Evolutionary conservation across 371 early-diverging fungal genomes (phyloP).

Genomic region (Mucor velutinosus): DNA sequence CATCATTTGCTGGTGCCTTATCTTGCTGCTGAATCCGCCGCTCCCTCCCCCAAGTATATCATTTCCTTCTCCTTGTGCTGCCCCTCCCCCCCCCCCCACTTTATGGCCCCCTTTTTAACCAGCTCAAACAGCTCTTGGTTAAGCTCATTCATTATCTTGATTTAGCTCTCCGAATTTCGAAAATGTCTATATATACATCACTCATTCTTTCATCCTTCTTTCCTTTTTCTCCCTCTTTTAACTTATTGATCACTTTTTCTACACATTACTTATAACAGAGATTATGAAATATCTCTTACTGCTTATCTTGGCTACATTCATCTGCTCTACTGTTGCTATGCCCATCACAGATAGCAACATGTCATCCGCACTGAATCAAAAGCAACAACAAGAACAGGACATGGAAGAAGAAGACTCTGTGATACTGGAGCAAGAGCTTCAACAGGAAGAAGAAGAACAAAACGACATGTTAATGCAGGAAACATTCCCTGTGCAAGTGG

Average conservation of each 20-base stretch:
- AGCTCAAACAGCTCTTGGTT: not conserved
- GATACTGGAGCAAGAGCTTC: not conserved
- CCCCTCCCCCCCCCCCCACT: not conserved
- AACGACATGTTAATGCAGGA: conserved; percentile 14
- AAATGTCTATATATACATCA: not conserved
- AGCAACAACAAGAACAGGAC: not conserved
- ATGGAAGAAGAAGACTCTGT: not conserved
- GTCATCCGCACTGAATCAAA: not conserved
- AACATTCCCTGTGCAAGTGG: conserved; percentile 21
- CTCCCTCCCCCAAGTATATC: not conserved
- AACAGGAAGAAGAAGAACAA: not conserved
- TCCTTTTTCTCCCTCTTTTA: conserved; percentile 1
- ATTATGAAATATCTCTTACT: conserved; percentile 11
- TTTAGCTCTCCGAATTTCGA: conserved; percentile 10
- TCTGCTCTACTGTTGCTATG: conserved; percentile 4
- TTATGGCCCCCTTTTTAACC: not conserved
- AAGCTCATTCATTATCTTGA: conserved; percentile 5
- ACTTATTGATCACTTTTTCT: not conserved
- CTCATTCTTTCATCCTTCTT: not conserved
- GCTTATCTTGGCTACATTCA: not conserved
- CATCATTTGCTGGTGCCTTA: not conserved
- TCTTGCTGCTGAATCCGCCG: not conserved
- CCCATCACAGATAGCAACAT: conserved; percentile 6
- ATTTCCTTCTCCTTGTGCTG: not conserved
- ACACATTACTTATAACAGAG: not conserved